Evolutionary conservation across 805 yeast species (phyloP), one percentile per base, ranked within the genome.

Genomic region (Lipomyces yamadae): DNA sequence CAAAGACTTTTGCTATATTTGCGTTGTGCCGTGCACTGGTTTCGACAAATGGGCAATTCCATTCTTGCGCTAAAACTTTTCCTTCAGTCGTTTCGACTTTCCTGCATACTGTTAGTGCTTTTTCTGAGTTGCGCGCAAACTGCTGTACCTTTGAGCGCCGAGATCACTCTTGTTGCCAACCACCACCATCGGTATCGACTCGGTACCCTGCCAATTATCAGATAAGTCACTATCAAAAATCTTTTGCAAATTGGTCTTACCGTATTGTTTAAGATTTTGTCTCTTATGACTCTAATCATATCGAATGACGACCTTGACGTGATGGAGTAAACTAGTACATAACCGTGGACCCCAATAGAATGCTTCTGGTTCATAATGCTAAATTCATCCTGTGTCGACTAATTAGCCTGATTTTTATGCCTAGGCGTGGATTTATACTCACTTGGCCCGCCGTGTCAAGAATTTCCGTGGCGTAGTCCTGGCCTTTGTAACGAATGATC

Each of bases 401-500:
- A 33, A 4, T 30, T 8, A 35, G 37, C 13, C 15, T 33, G 29
- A 35, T 34, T 37, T 13, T 37, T n/a, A 24, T 42, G 24, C 24
- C 24, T 7, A 42, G 10, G 60, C 13, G 33, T n/a, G 32, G n/a
- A 39, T 13, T 13, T 15, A 24, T 11, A 18, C 66, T n/a, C 32
- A 68, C 72, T 69, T 73, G 75, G 6, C 97, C 97, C 0, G 97
- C 97, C 0, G 97, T 92, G 75, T 92, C 98, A 67, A 92, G 80
- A 62, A 92, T 90, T 76, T 92, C 97, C 33, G 93, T 85, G 62
- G 88, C 87, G 76, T 89, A 92, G 62, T 88, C 90, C 72, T 87
- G 88, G 68, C 89, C 89, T 68, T 89, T 85, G 76, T 88, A 85
- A 66, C 82, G 83, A 74, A 92, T 83, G 45, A 83, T 82, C 76